Base-by-base conservation (phyloP, 495 filamentous ascomycete species). In the Pseudoneurospora amorphoporcata region DNA sequence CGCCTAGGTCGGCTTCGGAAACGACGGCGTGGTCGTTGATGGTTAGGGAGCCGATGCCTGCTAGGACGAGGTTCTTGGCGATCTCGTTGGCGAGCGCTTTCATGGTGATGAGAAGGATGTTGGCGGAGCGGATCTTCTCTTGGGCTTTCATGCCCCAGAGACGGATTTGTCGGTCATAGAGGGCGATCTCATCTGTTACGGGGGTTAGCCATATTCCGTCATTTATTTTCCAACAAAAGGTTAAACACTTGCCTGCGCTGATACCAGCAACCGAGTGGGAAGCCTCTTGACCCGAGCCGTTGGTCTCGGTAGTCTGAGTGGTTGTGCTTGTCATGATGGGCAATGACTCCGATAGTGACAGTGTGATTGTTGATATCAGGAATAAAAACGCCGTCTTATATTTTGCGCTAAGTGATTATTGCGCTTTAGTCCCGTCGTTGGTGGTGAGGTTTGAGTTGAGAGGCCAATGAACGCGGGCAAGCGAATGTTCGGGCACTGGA, bases 111-210 rank as follows among this genome's bases (percentile, higher is more conserved):
- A 99, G 87, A 71, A 98, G 90, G 76, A 99, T 93, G 75, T 94
- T 94, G 69, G 95, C 93, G 39, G 88, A 93, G 72, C 95, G 94
- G 73, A 97, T 92, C 75, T 92, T 94, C 73, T 81, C 91, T 80
- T 99, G 95, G 7, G 96, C 95, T 78, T 97, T 88, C 72, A 98
- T 91, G 69, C 95, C 95, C 95, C 95, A 99, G 39, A 99, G 89
- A n/a, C 95, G 92, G 77, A 98, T 97, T 81, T 99, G 95, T 29
- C 95, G 91, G 81, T 99, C 95, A 82, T 99, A 99, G 32, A 99
- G 88, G 43, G 96, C 96, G 77, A 98, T 97, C 78, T 99, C 95
- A 83, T 97, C 95, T 96, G 74, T 37, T 16, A 17, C 29, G 19
- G 7, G 47, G 14, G 69, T 76, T 47, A 75, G 72, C 4, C 35